These are phyloP conservation scores for Yamadazyma laniorum DNA, from an alignment of 805 yeast genomes.

Conservation along the genomic window DNA sequence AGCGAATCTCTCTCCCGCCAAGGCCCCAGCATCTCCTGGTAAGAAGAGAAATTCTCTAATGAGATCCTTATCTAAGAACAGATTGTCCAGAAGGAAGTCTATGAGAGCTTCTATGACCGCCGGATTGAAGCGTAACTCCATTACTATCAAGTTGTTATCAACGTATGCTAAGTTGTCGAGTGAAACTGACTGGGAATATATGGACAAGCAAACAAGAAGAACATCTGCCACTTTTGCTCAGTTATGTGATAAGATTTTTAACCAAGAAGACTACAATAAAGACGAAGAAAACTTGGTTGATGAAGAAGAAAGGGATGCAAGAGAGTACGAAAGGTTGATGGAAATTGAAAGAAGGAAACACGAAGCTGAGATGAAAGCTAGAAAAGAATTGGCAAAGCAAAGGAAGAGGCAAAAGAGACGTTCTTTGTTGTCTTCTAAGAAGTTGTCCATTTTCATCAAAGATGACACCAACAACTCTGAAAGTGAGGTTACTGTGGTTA, in stretches of 20 bases:
- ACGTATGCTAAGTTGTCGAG: conserved; percentile 70
- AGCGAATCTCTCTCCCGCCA: conserved; percentile 21
- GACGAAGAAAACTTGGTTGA: conserved; percentile 48
- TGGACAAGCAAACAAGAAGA: conserved; percentile 71
- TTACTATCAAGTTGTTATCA: conserved; percentile 66
- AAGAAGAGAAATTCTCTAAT: conserved; percentile 30
- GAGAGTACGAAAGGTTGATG: conserved; percentile 47
- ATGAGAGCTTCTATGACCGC: conserved; percentile 39
- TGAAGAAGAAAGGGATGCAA: conserved; percentile 42
- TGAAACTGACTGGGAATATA: conserved; percentile 64
- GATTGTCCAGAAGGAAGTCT: conserved; percentile 35
- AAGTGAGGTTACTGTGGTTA: conserved; percentile 24
- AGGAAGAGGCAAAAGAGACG: conserved; percentile 41
- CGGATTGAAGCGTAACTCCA: conserved; percentile 62
- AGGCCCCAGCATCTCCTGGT: conserved; percentile 12
- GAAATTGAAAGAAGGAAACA: conserved; percentile 47
- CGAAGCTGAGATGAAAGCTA: conserved; percentile 51
- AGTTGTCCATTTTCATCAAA: conserved; percentile 35
- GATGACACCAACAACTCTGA: conserved; percentile 34
- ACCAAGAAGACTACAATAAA: conserved; percentile 54
- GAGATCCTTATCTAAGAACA: conserved; percentile 26
- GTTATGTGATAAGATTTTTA: conserved; percentile 72
- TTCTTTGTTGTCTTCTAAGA: conserved; percentile 37
- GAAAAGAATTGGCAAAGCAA: conserved; percentile 46
- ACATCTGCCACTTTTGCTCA: conserved; percentile 78